A percentile compares a stretch with the other conserved stretches of the same genome.
Evolutionary conservation across 768 basidiomycete genomes (phyloP).

Genomic region (Amanita fuliginea): DNA sequence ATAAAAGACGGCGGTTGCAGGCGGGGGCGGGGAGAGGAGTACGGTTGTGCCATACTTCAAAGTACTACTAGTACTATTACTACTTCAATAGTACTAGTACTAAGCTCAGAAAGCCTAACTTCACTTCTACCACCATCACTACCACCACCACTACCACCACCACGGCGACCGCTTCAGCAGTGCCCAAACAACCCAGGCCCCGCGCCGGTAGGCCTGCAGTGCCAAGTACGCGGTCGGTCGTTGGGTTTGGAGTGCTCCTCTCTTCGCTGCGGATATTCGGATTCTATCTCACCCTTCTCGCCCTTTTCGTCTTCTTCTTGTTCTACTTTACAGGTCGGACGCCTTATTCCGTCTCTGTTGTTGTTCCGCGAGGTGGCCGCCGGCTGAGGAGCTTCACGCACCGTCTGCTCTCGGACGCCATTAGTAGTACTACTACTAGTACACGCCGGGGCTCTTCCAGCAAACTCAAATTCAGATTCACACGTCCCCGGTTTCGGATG

Average conservation of each 20-base stretch:
- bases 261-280: constrained; percentile 3
- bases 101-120: too few relatives aligned
- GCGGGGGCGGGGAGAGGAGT: too few relatives aligned
- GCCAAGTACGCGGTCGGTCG: background rate
- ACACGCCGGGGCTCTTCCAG: too few relatives aligned
- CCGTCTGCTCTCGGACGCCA: background rate
- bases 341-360: background rate
- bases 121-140: too few relatives aligned
- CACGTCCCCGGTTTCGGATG: constrained; percentile 19
- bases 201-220: too few relatives aligned
- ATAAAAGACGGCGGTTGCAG: too few relatives aligned
- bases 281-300: background rate
- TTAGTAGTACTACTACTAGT: too few relatives aligned
- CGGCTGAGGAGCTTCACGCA: background rate
- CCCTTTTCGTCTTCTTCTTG: background rate
- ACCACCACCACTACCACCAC: background rate
- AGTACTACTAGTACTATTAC: too few relatives aligned
- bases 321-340: background rate
- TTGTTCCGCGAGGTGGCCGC: background rate
- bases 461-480: constrained; percentile 3
- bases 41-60: too few relatives aligned
- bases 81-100: too few relatives aligned
- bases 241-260: background rate
- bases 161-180: background rate
- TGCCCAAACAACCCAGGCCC: background rate